phyloP scores from a whole-genome alignment of 1,284 basidiomycete genomes.

The Moniliophthora roreri region DNA sequence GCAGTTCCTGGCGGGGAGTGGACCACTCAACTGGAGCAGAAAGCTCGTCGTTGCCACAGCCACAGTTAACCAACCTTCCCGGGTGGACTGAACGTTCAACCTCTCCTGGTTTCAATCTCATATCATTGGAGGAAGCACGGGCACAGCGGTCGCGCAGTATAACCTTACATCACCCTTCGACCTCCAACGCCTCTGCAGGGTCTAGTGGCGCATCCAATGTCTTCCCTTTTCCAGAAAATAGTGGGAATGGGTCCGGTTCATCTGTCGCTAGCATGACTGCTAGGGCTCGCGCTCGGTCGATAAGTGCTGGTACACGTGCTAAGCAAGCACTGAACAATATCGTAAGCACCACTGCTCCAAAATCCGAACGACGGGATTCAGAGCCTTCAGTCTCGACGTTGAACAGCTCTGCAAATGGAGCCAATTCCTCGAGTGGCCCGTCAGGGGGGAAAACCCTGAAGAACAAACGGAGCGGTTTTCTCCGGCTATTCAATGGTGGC shows the following conservation, averaged over 20 bases:
- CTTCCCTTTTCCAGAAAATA: constrained; percentile 30
- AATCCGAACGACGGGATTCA: constrained; percentile 38
- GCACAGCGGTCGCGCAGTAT: constrained; percentile 59
- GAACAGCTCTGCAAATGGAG: background rate
- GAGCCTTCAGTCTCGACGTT: constrained; percentile 29
- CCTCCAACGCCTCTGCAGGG: constrained; percentile 23
- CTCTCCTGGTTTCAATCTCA: constrained; percentile 58
- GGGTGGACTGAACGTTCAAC: constrained; percentile 48
- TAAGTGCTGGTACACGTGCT: constrained; percentile 56
- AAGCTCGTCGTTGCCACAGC: constrained; percentile 21
- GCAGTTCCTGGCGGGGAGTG: constrained; percentile 26
- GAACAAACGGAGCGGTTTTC: constrained; percentile 79
- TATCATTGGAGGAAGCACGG: constrained; percentile 75
- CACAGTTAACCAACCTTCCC: constrained; percentile 32
- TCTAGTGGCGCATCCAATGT: constrained; percentile 22
- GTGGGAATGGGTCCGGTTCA: constrained; percentile 26
- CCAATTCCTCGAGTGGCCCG: constrained; percentile 4
- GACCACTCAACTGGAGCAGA: constrained; percentile 11
- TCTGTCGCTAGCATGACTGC: constrained; percentile 22
- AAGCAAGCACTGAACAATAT: constrained; percentile 44
- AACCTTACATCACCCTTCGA: constrained; percentile 36
- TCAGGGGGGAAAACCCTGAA: constrained; percentile 49
- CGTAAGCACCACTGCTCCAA: constrained; percentile 32
- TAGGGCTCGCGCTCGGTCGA: constrained; percentile 52
- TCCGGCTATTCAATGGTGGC: constrained; percentile 71